phyloP scores from a whole-genome alignment of 441 rosid species.

The Pelargonium australe region DNA sequence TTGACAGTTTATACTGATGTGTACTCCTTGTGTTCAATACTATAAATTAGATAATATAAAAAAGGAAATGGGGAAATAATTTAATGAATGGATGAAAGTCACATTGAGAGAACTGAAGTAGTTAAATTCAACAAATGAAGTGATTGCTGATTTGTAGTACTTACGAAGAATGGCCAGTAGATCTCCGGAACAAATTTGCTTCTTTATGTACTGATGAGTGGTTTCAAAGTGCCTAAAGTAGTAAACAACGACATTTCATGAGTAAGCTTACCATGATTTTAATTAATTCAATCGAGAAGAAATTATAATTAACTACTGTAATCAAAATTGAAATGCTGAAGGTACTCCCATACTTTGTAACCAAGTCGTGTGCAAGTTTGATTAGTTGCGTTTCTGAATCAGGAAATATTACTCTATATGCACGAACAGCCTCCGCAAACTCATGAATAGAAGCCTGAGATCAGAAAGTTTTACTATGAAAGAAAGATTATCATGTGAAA shows the following conservation, averaged over 20 bases:
- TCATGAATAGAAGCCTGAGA: constrained; percentile 67
- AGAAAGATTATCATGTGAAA: constrained; percentile 17
- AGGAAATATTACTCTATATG: constrained; percentile 87
- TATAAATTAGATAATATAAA: neutral
- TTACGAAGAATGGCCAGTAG: constrained; percentile 59
- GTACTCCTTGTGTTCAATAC: neutral
- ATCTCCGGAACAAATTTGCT: constrained; percentile 48
- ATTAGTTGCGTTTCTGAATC: constrained; percentile 76
- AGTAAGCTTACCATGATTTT: neutral
- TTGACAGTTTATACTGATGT: neutral
- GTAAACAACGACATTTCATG: constrained; percentile 15
- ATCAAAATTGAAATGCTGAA: neutral
- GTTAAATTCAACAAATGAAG: constrained; percentile 15
- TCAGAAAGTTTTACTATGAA: constrained; percentile 13
- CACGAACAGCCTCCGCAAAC: constrained; percentile 85
- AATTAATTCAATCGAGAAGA: constrained; percentile 11
- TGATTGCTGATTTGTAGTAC: constrained; percentile 31
- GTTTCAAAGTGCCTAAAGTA: constrained; percentile 68
- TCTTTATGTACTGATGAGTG: constrained; percentile 48
- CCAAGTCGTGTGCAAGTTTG: constrained; percentile 63
- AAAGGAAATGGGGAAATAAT: neutral
- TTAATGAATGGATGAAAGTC: constrained; percentile 12
- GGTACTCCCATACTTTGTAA: constrained; percentile 41
- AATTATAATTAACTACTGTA: constrained; percentile 5
- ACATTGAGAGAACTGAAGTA: neutral